These are phyloP conservation scores for Hypoxylon sp. DNA, from an alignment of 2,329 filamentous ascomycete species.

Conservation along the genomic window DNA sequence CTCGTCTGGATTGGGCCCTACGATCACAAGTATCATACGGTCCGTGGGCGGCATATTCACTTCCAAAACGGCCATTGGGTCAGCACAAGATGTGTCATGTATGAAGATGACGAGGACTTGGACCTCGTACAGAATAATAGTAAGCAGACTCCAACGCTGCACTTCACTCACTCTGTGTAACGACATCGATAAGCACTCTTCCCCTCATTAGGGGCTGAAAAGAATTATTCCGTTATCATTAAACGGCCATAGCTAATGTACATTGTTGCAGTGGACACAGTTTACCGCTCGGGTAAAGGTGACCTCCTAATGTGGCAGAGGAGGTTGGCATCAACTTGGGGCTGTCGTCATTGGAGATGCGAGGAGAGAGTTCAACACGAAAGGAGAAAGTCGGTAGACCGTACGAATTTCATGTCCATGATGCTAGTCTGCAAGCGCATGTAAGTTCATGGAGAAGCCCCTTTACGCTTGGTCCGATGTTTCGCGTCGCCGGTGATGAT, in stretches of 20 bases:
- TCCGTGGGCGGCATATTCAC: conserved; percentile 49
- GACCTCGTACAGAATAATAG: conserved; percentile 51
- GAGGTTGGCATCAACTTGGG: conserved; percentile 52
- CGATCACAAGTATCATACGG: conserved; percentile 50
- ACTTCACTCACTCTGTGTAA: background rate
- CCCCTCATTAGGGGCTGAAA: no score
- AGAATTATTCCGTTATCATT: background rate
- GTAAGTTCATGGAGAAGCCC: conserved; percentile 43
- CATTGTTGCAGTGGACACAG: conserved; percentile 46
- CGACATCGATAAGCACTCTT: background rate
- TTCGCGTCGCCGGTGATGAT: background rate
- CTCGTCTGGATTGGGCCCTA: conserved; percentile 48
- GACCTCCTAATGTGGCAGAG: conserved; percentile 51
- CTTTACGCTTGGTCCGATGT: background rate
- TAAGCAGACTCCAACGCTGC: conserved; percentile 17
- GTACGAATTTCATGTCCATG: conserved; percentile 49
- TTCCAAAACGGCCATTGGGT: conserved; percentile 52
- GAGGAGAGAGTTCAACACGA: conserved; percentile 49
- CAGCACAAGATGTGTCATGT: conserved; percentile 52
- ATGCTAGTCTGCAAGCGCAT: conserved; percentile 54
- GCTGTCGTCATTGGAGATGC: conserved; percentile 54
- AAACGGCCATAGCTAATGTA: conserved; percentile 7
- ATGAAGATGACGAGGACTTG: conserved; percentile 47
- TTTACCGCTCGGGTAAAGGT: conserved; percentile 38
- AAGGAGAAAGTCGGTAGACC: conserved; percentile 45